Evolutionary conservation across 2,329 filamentous ascomycete genomes (phyloP), one percentile per base, ranked within the genome.

Genomic region (Aureobasidium sp.): DNA sequence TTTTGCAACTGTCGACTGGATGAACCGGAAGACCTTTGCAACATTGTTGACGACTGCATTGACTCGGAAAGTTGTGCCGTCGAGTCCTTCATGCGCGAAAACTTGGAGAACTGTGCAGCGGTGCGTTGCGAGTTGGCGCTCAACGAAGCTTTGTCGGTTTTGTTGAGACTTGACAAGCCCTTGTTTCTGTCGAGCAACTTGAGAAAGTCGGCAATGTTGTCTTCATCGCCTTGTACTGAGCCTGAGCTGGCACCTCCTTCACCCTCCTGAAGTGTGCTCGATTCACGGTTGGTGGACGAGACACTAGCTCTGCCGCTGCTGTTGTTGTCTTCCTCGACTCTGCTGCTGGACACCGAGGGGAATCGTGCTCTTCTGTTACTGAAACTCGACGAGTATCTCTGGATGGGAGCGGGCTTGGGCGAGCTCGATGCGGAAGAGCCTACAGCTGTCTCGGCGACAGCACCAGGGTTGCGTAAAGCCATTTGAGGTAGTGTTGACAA

Each of bases 371-470:
- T 84, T 47, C 94, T 84, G 70, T 96, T 90, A 7, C 87, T 89
- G 69, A 99, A 99, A 69, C 92, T 96, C 73, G 93, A 97, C 73
- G 90, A 95, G 71, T 95, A 97, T 49, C 89, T 85, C 62, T 85
- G 86, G n/a, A 89, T 85, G 0, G 87, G 84, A 9, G 84, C 81
- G 5, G 90, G 89, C 63, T 88, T 88, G 2, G 93, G 91, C 8
- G 91, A 95, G 60, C 87, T 84, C 6, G 87, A 85, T 60, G 83
- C 77, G 8, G 90, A 85, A 37, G 84, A 84, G 10, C 87, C 81
- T 61, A 84, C 78, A 0, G 81, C 78, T 62, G 81, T 81, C 27
- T 88, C 84, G 59, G 81, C 76, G 3, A 40, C 49, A 7, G 84
- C 75, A 4, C 87, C 85, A 0, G 81, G 85, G 9, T 86, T 84